Evolutionary conservation across 23 red algal species (phyloP).

Genomic region (Gracilaria domingensis): DNA sequence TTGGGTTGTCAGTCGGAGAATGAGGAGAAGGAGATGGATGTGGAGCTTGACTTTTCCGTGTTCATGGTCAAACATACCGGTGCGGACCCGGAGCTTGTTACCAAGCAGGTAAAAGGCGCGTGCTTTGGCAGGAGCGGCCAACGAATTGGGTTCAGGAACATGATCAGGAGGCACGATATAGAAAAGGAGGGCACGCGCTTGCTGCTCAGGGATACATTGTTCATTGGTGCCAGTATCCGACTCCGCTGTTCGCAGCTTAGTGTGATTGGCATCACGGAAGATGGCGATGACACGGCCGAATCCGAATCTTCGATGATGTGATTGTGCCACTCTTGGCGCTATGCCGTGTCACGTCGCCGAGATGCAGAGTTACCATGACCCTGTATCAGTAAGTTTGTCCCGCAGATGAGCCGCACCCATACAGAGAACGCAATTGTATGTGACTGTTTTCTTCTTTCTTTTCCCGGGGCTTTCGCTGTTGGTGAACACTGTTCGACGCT

Average conservation of each 20-base stretch:
- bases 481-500: not conserved
- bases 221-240: conserved; percentile 61
- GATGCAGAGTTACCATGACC: too few relatives aligned
- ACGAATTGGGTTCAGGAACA: conserved; percentile 32
- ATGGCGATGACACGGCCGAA: conserved; percentile 59
- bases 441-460: not conserved
- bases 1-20: conserved; percentile 47
- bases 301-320: conserved; percentile 36
- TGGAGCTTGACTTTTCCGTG: conserved; percentile 68
- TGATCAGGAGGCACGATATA: conserved; percentile 24
- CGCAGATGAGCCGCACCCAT: not conserved
- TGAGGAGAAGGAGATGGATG: conserved; percentile 40
- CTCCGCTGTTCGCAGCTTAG: conserved; percentile 33
- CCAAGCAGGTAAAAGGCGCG: conserved; percentile 55
- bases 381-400: too few relatives aligned
- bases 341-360: too few relatives aligned
- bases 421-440: not conserved
- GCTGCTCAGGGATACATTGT: conserved; percentile 46
- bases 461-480: not conserved
- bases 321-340: too few relatives aligned
- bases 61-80: conserved; percentile 37
- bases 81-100: conserved; percentile 23
- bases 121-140: conserved; percentile 51
- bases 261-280: conserved; percentile 40
- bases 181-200: conserved; percentile 20